Base-by-base conservation (phyloP, 768 basidiomycete species). In the Calvatia gigantea region DNA sequence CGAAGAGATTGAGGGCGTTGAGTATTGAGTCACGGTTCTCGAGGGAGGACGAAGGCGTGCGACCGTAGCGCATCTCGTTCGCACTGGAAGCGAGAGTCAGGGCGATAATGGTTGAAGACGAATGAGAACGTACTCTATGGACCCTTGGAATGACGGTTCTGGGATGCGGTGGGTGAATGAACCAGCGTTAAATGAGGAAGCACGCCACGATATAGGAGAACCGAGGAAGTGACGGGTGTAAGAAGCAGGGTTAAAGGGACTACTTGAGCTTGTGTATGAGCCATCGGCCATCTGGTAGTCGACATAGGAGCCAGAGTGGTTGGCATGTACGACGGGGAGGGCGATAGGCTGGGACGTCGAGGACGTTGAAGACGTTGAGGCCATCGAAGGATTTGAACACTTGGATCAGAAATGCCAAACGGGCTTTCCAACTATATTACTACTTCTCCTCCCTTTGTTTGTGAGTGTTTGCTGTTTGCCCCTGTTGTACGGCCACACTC, bases 141-240 rank as follows among this genome's bases (percentile, higher is more conserved):
- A 82, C 21, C 78, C 81, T 0, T 86, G 69, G 25, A 87, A 72
- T 58, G 83, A 80, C 0, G 80, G 83, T 2, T 84, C 85, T 0
- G 83, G 84, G 39, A 82, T 81, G 28, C 84, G 83, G 11, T 83
- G 81, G 45, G 82, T 81, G 67, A 86, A 79, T 7, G 84, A 73
- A 25, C 77, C 80, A 19, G 58, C 61, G 27, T 85, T 85, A 56
- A 82, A 88, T 0, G 86, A 87, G 31, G 82, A 82, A 0, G 79
- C 75, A 4, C 83, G 77, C 81, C 85, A 91, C 3, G 88, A 89
- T 49, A 86, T 73, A 41, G 88, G 87, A 0, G 87, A 89, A 51
- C 86, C 85, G 6, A 89, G 74, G 65, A 87, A 84, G 61, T 85
- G 80, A 31, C 84, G 73, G 28, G 83, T 81, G 72, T 85, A 89